Base-by-base conservation (phyloP, 345 rosid species). In the Hibiscus mutabilis region DNA sequence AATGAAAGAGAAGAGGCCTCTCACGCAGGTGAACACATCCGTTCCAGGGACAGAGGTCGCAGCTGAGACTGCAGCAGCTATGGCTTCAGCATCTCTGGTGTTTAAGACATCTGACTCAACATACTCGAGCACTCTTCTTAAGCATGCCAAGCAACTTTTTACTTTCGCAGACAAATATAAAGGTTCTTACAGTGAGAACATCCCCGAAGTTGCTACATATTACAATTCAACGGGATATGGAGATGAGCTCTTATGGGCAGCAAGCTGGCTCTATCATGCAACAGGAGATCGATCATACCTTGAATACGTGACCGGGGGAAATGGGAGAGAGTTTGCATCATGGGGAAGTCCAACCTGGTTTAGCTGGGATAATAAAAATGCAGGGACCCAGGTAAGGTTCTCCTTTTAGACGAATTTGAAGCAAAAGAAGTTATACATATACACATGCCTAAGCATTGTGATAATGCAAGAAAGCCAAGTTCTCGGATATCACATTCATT, bases 11-110 rank as follows among this genome's bases (percentile, higher is more conserved):
- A 82, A 86, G 81, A 86, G 99, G 78, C 97, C 99, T 4, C 84
- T 89, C 18, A 77, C 79, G 31, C 88, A 83, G 78, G 83, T 95
- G 64, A 89, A 95, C 71, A 55, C 73, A 24, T 79, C 96, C 13
- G 72, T 68, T 79, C 96, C 97, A 1, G 99, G 99, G 66, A 73
- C 93, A 0, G 99, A 95, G 25, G 99, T 92, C 81, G 99, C 97
- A 49, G 99, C 97, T 21, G 98, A 95, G 77, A 88, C 97, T 68
- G 98, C 99, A 8, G 99, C 98, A 21, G 99, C 99, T 27, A 80
- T 95, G 92, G 98, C 99, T 42, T 82, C 99, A 0, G 98, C 98
- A 1, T 90, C 99, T 76, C 77, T 95, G 51, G 99, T 95, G 78
- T 95, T 95, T 51, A 92, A 89, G 77, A 84, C 77, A 14, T 74